These are phyloP conservation scores for Venturia aucupariae DNA, from an alignment of 2,329 filamentous ascomycete species.

Conservation along the genomic window DNA sequence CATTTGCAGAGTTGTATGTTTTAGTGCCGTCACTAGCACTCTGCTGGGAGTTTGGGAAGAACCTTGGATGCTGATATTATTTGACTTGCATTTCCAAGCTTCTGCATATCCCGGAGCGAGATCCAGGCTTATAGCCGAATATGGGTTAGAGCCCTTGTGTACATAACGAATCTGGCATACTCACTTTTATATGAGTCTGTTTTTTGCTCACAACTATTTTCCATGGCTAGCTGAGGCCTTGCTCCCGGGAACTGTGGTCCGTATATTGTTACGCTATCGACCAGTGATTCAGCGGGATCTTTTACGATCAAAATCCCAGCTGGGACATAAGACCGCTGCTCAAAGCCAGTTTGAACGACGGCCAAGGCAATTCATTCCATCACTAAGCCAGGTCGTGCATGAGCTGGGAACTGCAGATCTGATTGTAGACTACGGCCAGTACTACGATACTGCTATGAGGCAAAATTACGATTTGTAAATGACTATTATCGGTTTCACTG, in stretches of 20 bases:
- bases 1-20: not conserved
- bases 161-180: not conserved
- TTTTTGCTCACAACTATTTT: not conserved
- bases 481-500: not conserved
- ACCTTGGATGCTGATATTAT: not conserved
- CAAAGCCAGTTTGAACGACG: slow-evolving; percentile 2
- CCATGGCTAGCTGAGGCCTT: not conserved
- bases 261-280: not conserved
- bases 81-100: slow-evolving; percentile 2
- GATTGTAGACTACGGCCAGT: not conserved
- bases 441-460: not conserved
- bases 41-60: slow-evolving; percentile 1
- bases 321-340: not conserved
- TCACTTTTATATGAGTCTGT: not conserved
- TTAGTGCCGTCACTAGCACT: not conserved
- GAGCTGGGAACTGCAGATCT: not conserved
- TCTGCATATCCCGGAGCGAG: not conserved
- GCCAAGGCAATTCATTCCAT: not conserved
- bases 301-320: not conserved
- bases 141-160: not conserved
- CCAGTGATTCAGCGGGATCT: not conserved
- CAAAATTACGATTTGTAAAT: not conserved
- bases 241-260: not conserved
- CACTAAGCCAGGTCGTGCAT: not conserved
- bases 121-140: not conserved